Base-by-base conservation (phyloP, 495 filamentous ascomycete species). In the Clavariopsis aquatica region DNA sequence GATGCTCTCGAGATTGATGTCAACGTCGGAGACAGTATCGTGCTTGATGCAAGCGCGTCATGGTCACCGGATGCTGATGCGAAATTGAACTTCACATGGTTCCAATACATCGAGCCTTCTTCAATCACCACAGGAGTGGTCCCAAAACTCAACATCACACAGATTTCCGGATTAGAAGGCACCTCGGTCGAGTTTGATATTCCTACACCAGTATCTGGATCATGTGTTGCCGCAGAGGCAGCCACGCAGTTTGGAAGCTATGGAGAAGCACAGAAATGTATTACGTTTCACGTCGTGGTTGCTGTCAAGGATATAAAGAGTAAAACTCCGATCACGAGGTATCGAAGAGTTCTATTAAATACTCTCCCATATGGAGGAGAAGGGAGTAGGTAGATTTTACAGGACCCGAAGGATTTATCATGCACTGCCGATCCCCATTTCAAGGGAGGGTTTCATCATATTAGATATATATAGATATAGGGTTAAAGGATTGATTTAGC, bases 51-150 rank as follows among this genome's bases (percentile, higher is more conserved):
- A 7, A 52, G 26, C 19, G n/a, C 24, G 15, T 52, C 58, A 15
- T 61, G 51, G 43, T 61, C 58, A 8, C 17, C 22, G 19, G 58
- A 61, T 27, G 58, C 47, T 1, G n/a, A 38, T 1, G 58, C 58
- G 12, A 52, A 52, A 1, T 47, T 61, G 1, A 61, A 38, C n/a
- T 61, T 61, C 47, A 38, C 45, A 13, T 52, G 58, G 58, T 61
- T 61, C 31, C 58, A 61, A 23, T 52, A 61, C 36, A 15, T 15
- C 1, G 58, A 61, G 19, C 58, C 58, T 1, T 61, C 58, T 23
- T 36, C 58, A 5, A 19, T n/a, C 15, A 52, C 58, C 4, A 12
- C 47, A 17, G 26, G 36, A 9, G 45, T 52, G 17, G 47, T 61
- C 12, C 58, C 58, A 1, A 36, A 13, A 19, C 17, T 61, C 28